phyloP scores from a whole-genome alignment of 169 alveolate species.

The Eimeria tenella region DNA sequence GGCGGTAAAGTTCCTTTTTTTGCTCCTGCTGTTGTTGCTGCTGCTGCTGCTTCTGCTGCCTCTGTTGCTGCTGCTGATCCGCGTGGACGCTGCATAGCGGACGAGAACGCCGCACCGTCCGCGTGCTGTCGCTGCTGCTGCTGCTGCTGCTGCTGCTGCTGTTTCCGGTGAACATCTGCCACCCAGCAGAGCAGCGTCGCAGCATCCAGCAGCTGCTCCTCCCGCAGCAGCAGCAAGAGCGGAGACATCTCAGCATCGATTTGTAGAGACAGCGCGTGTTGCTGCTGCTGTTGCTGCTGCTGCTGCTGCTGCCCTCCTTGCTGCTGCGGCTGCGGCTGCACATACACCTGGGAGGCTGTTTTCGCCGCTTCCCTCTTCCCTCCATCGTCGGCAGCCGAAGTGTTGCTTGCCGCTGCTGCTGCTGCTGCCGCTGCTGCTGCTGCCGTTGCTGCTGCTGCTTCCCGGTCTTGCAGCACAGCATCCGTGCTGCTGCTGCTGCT shows the following conservation, averaged over 20 bases:
- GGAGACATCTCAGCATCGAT: conserved; percentile 2
- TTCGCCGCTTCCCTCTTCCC: neutral
- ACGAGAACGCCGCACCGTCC: neutral
- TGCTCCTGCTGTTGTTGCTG: conserved; percentile 50
- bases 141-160: conserved; percentile 34
- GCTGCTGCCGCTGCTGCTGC: conserved; percentile 32
- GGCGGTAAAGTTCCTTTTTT: conserved; percentile 8
- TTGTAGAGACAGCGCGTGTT: neutral
- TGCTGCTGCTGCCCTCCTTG: conserved; percentile 4
- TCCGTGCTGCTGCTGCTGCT: neutral
- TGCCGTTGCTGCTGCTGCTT: conserved; percentile 49
- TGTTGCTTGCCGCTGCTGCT: neutral
- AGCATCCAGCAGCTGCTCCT: conserved; percentile 24
- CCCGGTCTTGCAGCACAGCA: neutral
- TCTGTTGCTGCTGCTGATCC: neutral
- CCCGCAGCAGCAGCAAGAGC: conserved; percentile 19
- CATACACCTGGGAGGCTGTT: neutral
- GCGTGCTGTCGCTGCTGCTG: neutral
- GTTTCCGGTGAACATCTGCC: neutral
- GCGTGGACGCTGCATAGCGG: neutral
- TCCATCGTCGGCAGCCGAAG: neutral
- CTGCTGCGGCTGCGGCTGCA: neutral
- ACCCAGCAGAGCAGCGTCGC: conserved; percentile 55
- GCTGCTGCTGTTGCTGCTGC: conserved; percentile 35
- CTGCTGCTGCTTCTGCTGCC: neutral